Evolutionary conservation across 495 filamentous ascomycete genomes (phyloP).

Genomic region (Penicillium simplicissimum): DNA sequence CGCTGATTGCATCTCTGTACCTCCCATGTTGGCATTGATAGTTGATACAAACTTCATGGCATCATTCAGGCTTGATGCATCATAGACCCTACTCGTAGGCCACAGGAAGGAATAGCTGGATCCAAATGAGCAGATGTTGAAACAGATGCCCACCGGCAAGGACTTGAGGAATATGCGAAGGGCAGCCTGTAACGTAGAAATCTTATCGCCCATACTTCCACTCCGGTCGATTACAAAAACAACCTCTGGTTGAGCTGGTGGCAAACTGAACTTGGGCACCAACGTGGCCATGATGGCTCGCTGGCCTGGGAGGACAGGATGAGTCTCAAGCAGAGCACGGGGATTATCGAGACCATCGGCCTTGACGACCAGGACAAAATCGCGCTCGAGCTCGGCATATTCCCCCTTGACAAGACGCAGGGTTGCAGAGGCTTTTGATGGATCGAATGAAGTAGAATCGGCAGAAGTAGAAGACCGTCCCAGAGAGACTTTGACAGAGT

Average conservation of each 20-base stretch:
- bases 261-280: slow-evolving; percentile 64
- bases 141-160: slow-evolving; percentile 63
- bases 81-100: slow-evolving; percentile 56
- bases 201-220: slow-evolving; percentile 63
- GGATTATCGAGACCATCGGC: slow-evolving; percentile 57
- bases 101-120: slow-evolving; percentile 56
- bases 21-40: slow-evolving; percentile 58
- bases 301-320: slow-evolving; percentile 59
- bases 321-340: slow-evolving; percentile 61
- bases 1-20: slow-evolving; percentile 64
- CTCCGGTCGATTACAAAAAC: slow-evolving; percentile 72
- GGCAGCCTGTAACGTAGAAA: slow-evolving; percentile 55
- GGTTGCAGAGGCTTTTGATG: slow-evolving; percentile 60
- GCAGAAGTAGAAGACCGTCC: slow-evolving; percentile 51
- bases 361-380: slow-evolving; percentile 57
- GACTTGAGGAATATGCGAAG: slow-evolving; percentile 70
- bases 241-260: slow-evolving; percentile 56
- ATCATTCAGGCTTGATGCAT: slow-evolving; percentile 46
- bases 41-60: slow-evolving; percentile 52
- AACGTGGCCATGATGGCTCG: slow-evolving; percentile 66
- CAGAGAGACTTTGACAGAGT: slow-evolving; percentile 63
- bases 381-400: slow-evolving; percentile 26
- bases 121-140: slow-evolving; percentile 78
- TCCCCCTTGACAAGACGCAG: slow-evolving; percentile 28
- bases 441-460: slow-evolving; percentile 40